Base-by-base conservation (phyloP, 805 yeast species). In the Ogataea nitratoaversa region DNA sequence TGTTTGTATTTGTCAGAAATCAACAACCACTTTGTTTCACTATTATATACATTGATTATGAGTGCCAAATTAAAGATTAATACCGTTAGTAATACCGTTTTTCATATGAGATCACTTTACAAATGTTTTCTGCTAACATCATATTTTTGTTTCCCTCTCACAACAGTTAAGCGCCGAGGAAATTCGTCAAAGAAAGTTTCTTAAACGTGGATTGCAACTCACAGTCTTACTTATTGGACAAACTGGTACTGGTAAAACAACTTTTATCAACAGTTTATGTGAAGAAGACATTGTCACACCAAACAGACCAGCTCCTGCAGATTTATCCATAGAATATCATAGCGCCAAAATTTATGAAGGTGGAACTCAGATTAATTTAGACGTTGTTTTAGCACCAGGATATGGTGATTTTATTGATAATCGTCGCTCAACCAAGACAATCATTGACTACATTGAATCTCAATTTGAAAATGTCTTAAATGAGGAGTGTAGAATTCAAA, bases 221-320 rank as follows among this genome's bases (percentile, higher is more conserved):
- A 67, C 74, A 16, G 50, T 71, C 32, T 61, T 75, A 67, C 65
- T 75, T 32, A 59, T 74, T 37, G 79, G 79, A 28, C 76, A 72
- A 40, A 48, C 53, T 9, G 96, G 96, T 12, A 14, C 31, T 14
- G 31, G 31, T 29, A 29, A 29, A 29, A 73, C 88, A 3, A 79
- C 90, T 1, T 86, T 89, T 50, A 65, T 89, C 51, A 87, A 90
- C 67, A 79, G 93, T 11, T 68, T 90, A 47, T 84, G 88, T 55
- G 82, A 83, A 63, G 55, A 64, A 46, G 63, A 65, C 55, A 50
- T 62, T 50, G 74, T 71, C 57, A 55, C 68, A 64, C 34, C 68
- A 52, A 62, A 63, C 58, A 49, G 58, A 56, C 67, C 57, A 65
- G 74, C 43, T 43, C 65, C 51, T 0, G 47, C 52, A 3, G 57